A percentile compares a stretch with the other conserved stretches of the same genome.
phyloP scores from a whole-genome alignment of 2,329 filamentous ascomycete genomes.

The Dactylellina cionopaga region DNA sequence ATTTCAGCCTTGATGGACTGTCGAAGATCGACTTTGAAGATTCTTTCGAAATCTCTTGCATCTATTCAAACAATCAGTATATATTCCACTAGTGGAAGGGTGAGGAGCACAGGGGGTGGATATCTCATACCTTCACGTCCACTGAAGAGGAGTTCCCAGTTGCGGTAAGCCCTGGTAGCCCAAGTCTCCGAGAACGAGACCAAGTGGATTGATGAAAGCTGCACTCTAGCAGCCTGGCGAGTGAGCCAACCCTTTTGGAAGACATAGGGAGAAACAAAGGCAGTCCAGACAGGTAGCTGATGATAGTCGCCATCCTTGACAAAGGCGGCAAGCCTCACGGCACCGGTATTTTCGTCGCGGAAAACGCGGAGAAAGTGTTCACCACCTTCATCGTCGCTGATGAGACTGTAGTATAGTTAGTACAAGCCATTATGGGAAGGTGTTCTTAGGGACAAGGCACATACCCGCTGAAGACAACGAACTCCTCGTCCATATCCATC shows the following conservation, averaged over 20 bases:
- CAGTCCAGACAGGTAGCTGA: conserved; percentile 57
- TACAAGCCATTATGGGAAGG: not conserved
- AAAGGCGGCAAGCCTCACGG: conserved; percentile 56
- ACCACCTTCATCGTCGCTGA: conserved; percentile 56
- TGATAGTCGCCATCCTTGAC: conserved; percentile 55
- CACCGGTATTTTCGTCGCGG: conserved; percentile 56
- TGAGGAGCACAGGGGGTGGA: not conserved
- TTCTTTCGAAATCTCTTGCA: conserved; percentile 55
- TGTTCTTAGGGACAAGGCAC: conserved; percentile 5
- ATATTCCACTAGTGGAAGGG: not conserved
- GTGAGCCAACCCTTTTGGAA: conserved; percentile 50
- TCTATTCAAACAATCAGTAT: conserved; percentile 36
- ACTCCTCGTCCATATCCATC: conserved; percentile 57
- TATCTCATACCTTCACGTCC: conserved; percentile 53
- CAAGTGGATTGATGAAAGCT: conserved; percentile 54
- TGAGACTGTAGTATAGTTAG: conserved; percentile 26
- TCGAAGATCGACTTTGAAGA: conserved; percentile 53
- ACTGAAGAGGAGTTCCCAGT: conserved; percentile 55
- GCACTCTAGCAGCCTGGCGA: conserved; percentile 34
- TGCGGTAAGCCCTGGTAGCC: conserved; percentile 56
- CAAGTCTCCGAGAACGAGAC: conserved; percentile 56
- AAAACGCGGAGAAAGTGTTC: conserved; percentile 55
- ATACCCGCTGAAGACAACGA: conserved; percentile 55
- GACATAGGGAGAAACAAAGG: conserved; percentile 53
- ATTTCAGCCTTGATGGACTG: conserved; percentile 45